Conservation (phyloP, 495 filamentous ascomycete species). For the Penicillium flavigenum region DNA sequence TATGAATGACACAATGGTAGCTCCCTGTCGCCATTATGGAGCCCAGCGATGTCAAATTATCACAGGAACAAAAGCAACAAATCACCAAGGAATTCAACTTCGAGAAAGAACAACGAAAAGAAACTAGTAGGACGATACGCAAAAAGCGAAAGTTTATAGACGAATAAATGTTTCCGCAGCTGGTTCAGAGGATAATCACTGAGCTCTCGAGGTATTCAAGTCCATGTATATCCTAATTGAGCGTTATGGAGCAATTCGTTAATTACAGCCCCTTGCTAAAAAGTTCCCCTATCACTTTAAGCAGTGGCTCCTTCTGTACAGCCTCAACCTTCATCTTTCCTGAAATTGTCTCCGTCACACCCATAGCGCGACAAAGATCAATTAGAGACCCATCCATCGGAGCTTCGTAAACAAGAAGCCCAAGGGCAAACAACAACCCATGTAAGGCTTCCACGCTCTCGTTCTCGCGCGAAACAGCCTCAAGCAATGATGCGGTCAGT, state of each 20-base stretch:
- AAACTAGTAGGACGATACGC: background rate
- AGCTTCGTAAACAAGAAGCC: slow-evolving; percentile 68
- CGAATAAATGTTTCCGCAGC: too few species aligned
- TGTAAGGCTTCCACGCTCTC: slow-evolving; percentile 68
- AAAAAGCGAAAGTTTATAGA: background rate
- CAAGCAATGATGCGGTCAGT: slow-evolving; percentile 70
- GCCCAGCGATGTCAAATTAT: slow-evolving; percentile 43
- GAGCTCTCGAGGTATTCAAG: background rate
- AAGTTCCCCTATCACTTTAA: slow-evolving; percentile 59
- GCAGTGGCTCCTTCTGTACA: slow-evolving; percentile 54
- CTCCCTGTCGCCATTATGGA: slow-evolving; percentile 61
- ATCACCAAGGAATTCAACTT: slow-evolving; percentile 72
- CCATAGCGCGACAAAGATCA: slow-evolving; percentile 72
- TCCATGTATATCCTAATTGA: background rate
- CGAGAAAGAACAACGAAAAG: slow-evolving; percentile 32
- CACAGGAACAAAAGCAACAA: slow-evolving; percentile 56
- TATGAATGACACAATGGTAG: background rate
- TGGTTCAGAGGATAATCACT: background rate
- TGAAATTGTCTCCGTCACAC: slow-evolving; percentile 58
- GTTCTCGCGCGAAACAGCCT: slow-evolving; percentile 68
- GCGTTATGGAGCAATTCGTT: background rate
- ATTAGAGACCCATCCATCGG: slow-evolving; percentile 66
- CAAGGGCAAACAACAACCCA: slow-evolving; percentile 70
- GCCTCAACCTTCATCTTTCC: slow-evolving; percentile 50
- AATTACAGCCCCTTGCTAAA: slow-evolving; percentile 40